phyloP scores from a whole-genome alignment of 306 rosid species.

The Pterocarpus macrocarpus region DNA sequence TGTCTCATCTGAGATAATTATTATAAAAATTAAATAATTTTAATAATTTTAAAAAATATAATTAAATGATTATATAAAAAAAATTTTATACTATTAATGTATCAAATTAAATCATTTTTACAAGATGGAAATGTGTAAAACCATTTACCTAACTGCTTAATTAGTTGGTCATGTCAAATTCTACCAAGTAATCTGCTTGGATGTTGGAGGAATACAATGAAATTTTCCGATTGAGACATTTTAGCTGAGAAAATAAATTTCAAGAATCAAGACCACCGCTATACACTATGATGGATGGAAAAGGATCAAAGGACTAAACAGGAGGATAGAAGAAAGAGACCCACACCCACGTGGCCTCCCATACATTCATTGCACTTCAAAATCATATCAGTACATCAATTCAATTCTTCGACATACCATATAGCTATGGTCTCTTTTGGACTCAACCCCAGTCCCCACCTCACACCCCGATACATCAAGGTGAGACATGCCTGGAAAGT shows the following conservation, averaged over 20 bases:
- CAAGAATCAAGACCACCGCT: no score
- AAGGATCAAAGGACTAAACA: not conserved
- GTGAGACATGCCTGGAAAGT: slow-evolving; percentile 13
- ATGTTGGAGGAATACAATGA: not conserved
- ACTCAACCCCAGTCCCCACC: not conserved
- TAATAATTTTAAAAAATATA: no score
- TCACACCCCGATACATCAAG: not conserved
- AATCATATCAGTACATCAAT: not conserved
- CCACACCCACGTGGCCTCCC: slow-evolving; percentile 2
- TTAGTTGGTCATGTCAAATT: not conserved
- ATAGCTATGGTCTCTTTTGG: not conserved
- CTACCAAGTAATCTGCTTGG: not conserved
- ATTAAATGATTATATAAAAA: no score
- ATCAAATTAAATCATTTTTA: no score
- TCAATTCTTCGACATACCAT: not conserved
- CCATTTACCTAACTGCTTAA: not conserved
- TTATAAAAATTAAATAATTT: no score
- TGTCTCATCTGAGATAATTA: no score
- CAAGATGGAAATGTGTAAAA: no score
- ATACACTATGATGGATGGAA: no score
- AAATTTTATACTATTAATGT: no score
- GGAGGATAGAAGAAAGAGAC: not conserved
- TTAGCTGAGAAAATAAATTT: no score
- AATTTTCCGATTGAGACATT: no score
- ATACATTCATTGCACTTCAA: not conserved